These are phyloP conservation scores for Lentinula detonsa DNA, from an alignment of 768 basidiomycete genomes.

Conservation along the genomic window DNA sequence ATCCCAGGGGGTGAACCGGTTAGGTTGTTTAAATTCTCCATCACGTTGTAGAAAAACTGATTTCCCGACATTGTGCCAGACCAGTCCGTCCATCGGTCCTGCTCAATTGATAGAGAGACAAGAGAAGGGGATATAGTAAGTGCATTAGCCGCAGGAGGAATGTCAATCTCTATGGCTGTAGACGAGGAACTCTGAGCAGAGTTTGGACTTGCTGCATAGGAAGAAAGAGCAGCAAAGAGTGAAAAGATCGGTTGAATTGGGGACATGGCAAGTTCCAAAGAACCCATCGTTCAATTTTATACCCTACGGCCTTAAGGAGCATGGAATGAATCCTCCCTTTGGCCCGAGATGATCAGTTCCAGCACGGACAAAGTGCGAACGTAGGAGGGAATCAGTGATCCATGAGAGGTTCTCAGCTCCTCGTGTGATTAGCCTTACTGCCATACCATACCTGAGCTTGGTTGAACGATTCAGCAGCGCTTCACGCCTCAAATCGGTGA, in stretches of 20 bases:
- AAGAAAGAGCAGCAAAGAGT: background rate
- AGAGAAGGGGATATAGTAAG: constrained; percentile 18
- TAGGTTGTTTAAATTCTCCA: constrained; percentile 32
- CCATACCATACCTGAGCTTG: background rate
- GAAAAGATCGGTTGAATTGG: background rate
- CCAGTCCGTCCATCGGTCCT: constrained; percentile 46
- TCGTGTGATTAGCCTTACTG: background rate
- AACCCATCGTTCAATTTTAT: background rate
- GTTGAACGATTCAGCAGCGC: background rate
- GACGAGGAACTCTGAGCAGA: background rate
- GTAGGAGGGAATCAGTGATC: background rate
- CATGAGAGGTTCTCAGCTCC: background rate
- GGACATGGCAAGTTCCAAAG: background rate
- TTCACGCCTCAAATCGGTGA: too few relatives aligned
- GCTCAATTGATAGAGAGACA: constrained; percentile 41
- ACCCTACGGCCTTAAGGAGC: background rate
- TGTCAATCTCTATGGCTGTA: background rate
- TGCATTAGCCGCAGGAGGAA: background rate
- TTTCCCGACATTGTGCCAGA: constrained; percentile 29
- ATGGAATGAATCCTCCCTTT: background rate
- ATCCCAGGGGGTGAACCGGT: constrained; percentile 32
- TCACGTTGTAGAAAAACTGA: constrained; percentile 31
- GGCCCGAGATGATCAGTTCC: background rate
- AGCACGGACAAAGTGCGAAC: background rate
- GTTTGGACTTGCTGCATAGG: background rate